These are phyloP conservation scores for Casuarina cunninghamiana DNA, from an alignment of 306 rosid species.

Conservation along the genomic window DNA sequence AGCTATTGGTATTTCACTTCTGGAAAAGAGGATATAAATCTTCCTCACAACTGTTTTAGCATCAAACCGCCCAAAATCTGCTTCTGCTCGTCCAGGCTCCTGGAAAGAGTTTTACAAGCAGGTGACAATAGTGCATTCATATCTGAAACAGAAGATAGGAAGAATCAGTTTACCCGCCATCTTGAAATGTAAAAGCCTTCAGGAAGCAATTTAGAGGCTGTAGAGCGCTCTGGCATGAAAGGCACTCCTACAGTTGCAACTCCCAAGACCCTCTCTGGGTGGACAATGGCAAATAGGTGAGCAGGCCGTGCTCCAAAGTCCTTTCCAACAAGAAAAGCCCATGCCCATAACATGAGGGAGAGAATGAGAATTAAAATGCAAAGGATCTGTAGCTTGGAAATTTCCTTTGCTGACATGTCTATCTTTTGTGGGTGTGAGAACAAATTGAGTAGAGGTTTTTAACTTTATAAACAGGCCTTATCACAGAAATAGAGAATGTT, in stretches of 20 bases:
- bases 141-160: neutral
- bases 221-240: constrained; percentile 43
- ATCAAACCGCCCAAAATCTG: constrained; percentile 77
- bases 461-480: neutral
- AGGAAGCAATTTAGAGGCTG: constrained; percentile 30
- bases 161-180: constrained; percentile 50
- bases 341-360: neutral
- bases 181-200: constrained; percentile 83
- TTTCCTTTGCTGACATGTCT: neutral
- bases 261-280: constrained; percentile 74
- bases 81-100: constrained; percentile 85
- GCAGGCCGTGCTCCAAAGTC: constrained; percentile 72
- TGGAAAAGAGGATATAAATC: constrained; percentile 75
- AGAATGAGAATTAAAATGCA: neutral
- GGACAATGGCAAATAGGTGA: constrained; percentile 45
- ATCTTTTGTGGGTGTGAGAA: too few species aligned
- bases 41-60: constrained; percentile 64
- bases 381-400: neutral
- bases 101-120: constrained; percentile 16
- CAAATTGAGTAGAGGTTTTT: too few species aligned
- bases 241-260: constrained; percentile 73
- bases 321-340: constrained; percentile 73
- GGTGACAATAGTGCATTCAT: neutral
- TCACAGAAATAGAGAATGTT: neutral
- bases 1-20: constrained; percentile 73